A percentile compares a stretch with the other conserved stretches of the same genome.
Conservation (phyloP, 2,329 filamentous ascomycete genomes). For the Fusarium chlamydosporum region DNA sequence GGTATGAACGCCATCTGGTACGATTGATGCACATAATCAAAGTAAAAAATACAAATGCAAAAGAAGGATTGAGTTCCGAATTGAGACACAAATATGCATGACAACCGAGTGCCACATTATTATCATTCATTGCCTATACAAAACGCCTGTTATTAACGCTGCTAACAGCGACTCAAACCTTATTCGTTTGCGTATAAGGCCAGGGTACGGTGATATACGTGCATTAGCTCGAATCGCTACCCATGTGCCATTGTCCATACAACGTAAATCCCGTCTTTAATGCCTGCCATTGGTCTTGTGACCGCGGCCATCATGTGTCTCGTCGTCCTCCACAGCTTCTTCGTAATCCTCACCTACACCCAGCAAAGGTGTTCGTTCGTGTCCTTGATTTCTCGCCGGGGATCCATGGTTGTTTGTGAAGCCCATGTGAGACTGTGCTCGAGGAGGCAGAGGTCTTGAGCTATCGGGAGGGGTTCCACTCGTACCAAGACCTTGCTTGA, state of each 20-base stretch:
- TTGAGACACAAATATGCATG: not conserved
- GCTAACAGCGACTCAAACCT: not conserved
- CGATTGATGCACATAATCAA: slow-evolving; percentile 60
- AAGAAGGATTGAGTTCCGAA: not conserved
- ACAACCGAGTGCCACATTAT: slow-evolving; percentile 3
- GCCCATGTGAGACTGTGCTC: slow-evolving; percentile 46
- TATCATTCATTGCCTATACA: slow-evolving; percentile 19
- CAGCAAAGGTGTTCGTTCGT: slow-evolving; percentile 54
- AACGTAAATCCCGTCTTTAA: slow-evolving; percentile 9
- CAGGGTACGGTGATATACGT: slow-evolving; percentile 3
- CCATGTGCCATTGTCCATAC: slow-evolving; percentile 17
- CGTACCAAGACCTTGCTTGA: slow-evolving; percentile 65
- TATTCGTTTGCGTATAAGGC: slow-evolving; percentile 1
- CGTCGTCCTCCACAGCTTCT: slow-evolving; percentile 39
- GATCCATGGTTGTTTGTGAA: slow-evolving; percentile 27
- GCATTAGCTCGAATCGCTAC: slow-evolving; percentile 1
- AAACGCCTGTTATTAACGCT: slow-evolving; percentile 13
- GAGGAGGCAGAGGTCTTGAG: slow-evolving; percentile 41
- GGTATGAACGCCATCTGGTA: slow-evolving; percentile 99
- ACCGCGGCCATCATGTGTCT: slow-evolving; percentile 10
- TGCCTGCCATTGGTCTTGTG: slow-evolving; percentile 46
- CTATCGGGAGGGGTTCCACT: slow-evolving; percentile 29
- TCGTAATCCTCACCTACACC: slow-evolving; percentile 46
- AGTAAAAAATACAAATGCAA: slow-evolving; percentile 1
- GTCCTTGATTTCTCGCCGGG: slow-evolving; percentile 21